A percentile compares a stretch with the other conserved stretches of the same genome.
phyloP scores from a whole-genome alignment of 345 rosid genomes.

The Mercurialis annua region DNA sequence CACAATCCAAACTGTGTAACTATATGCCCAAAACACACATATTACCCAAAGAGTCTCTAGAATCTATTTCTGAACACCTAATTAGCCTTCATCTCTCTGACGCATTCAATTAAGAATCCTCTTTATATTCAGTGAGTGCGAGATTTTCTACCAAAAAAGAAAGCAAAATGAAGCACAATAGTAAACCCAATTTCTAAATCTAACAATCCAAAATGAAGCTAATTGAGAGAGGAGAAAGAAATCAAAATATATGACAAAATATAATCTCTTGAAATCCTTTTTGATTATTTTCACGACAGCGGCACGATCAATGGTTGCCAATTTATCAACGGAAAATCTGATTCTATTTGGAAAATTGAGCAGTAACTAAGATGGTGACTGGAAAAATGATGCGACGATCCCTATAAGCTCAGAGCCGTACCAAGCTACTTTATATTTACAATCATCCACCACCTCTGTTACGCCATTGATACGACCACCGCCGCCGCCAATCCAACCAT shows the following conservation, averaged over 20 bases:
- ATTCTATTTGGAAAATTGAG: slow-evolving; percentile 18
- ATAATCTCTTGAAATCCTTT: slow-evolving; percentile 70
- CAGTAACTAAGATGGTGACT: slow-evolving; percentile 30
- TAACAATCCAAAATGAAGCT: not conserved
- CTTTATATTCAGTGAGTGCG: slow-evolving; percentile 71
- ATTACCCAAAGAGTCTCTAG: too few relatives aligned
- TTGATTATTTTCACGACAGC: slow-evolving; percentile 55
- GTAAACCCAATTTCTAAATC: not conserved
- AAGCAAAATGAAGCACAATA: not conserved
- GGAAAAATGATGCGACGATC: slow-evolving; percentile 74
- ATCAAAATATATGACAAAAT: slow-evolving; percentile 72
- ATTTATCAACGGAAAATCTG: slow-evolving; percentile 40
- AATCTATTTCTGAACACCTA: too few relatives aligned
- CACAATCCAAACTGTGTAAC: too few relatives aligned
- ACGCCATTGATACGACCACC: too few relatives aligned
- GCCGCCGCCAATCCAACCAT: too few relatives aligned
- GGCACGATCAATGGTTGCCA: slow-evolving; percentile 55
- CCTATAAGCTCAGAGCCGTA: slow-evolving; percentile 92
- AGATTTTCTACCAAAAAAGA: slow-evolving; percentile 50
- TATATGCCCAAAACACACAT: too few relatives aligned
- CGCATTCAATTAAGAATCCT: slow-evolving; percentile 87
- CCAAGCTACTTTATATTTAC: slow-evolving; percentile 92
- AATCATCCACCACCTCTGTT: too few relatives aligned
- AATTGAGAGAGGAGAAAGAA: not conserved
- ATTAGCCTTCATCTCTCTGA: too few relatives aligned